These are phyloP conservation scores for Digitaria exilis DNA, from an alignment of 202 grass and related monocot genomes.

Conservation along the genomic window DNA sequence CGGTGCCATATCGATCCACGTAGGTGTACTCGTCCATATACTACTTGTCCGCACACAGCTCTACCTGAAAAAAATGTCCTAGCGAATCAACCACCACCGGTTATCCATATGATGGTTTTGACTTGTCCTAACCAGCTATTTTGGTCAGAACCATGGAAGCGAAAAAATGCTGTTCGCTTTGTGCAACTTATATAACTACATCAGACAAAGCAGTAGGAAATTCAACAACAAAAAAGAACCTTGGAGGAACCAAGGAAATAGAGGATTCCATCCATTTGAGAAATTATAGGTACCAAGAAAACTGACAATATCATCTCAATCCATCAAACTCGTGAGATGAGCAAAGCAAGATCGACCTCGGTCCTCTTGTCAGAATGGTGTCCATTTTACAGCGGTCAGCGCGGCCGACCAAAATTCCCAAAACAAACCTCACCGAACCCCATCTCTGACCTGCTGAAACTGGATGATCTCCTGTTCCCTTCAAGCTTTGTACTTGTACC, in stretches of 20 bases:
- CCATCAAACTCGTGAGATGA: neutral
- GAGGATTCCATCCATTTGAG: neutral
- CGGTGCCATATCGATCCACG: constrained; percentile 31
- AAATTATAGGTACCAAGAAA: neutral
- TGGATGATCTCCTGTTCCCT: constrained; percentile 35
- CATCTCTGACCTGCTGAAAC: constrained; percentile 24
- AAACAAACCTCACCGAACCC: neutral
- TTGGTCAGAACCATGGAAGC: neutral
- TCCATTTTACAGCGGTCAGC: constrained; percentile 51
- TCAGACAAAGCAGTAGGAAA: neutral
- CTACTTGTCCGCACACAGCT: neutral
- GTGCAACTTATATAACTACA: neutral
- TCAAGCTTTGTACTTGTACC: constrained; percentile 45
- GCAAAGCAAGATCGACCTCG: constrained; percentile 18
- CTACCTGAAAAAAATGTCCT: constrained; percentile 11
- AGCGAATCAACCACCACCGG: constrained; percentile 8
- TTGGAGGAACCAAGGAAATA: neutral
- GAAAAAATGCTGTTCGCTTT: neutral
- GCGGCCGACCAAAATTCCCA: constrained; percentile 37
- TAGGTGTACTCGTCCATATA: too few species aligned
- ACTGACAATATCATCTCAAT: neutral
- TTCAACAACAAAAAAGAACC: neutral
- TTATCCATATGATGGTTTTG: constrained; percentile 21
- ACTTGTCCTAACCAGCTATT: constrained; percentile 1
- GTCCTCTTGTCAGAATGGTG: constrained; percentile 37